Evolutionary conservation across 1,284 basidiomycete genomes (phyloP).

Genomic region (Pterula multifida): DNA sequence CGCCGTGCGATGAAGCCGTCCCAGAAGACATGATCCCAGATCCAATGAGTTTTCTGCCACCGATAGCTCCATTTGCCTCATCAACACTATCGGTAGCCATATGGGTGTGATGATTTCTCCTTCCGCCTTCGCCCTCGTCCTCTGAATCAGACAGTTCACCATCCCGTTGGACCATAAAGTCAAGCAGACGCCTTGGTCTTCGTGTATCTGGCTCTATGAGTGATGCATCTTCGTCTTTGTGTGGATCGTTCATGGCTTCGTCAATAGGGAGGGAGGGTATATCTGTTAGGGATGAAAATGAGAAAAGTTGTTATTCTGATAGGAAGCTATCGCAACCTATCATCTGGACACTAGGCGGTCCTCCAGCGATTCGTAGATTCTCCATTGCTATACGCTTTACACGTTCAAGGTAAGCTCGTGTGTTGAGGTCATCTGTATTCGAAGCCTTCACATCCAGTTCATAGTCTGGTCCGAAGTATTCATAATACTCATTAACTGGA

Average conservation of each 20-base stretch:
- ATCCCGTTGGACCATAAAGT: conserved; percentile 62
- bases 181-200: conserved; percentile 60
- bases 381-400: conserved; percentile 90
- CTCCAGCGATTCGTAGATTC: conserved; percentile 72
- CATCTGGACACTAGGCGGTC: conserved; percentile 87
- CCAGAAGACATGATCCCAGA: conserved; percentile 58
- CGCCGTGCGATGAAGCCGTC: conserved; percentile 46
- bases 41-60: conserved; percentile 50
- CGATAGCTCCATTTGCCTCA: conserved; percentile 21
- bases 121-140: conserved; percentile 75
- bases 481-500: conserved; percentile 96
- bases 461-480: conserved; percentile 98
- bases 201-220: conserved; percentile 65
- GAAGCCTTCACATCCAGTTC: conserved; percentile 93
- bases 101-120: conserved; percentile 53
- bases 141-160: conserved; percentile 79
- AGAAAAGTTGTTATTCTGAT: conserved; percentile 1
- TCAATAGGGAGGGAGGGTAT: conserved; percentile 75
- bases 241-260: conserved; percentile 62
- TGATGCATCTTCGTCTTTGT: conserved; percentile 59
- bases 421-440: conserved; percentile 95
- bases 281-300: conserved; percentile 29
- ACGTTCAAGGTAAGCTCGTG: conserved; percentile 85
- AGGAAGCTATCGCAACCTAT: conserved; percentile 41
- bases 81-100: conserved; percentile 36